phyloP scores from a whole-genome alignment of 1,284 basidiomycete species.

The Coriolopsis trogii region DNA sequence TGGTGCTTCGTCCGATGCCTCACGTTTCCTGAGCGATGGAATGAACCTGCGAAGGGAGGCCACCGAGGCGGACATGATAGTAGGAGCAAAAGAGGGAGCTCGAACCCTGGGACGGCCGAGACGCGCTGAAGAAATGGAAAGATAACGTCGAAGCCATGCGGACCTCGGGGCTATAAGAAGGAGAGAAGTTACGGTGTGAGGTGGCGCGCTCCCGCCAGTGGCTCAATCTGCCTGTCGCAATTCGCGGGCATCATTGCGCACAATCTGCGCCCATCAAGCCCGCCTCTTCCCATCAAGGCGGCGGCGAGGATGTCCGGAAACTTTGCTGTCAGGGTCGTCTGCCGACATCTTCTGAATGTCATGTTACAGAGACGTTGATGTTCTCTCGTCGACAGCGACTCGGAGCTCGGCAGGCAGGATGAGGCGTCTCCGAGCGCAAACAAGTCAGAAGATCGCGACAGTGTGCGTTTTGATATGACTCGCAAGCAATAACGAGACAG shows the following conservation, averaged over 20 bases:
- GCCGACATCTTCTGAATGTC: too few relatives aligned
- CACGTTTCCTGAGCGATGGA: conserved; percentile 4
- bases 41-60: conserved; percentile 13
- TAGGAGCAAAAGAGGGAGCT: background rate
- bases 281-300: background rate
- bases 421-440: too few relatives aligned
- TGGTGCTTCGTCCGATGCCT: conserved; percentile 3
- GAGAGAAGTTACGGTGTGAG: background rate
- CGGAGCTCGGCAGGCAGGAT: too few relatives aligned
- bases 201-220: background rate
- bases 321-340: too few relatives aligned
- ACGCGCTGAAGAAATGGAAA: background rate
- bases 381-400: too few relatives aligned
- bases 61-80: conserved; percentile 8
- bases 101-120: background rate
- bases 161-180: conserved; percentile 3
- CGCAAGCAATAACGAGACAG: too few relatives aligned
- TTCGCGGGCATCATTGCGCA: conserved; percentile 4
- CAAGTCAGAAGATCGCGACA: too few relatives aligned
- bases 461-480: too few relatives aligned
- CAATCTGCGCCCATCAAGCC: background rate
- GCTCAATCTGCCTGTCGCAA: conserved; percentile 2
- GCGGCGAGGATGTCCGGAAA: background rate
- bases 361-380: too few relatives aligned
- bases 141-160: background rate